phyloP scores from a whole-genome alignment of 352 stramenopile species.

The Globisporangium irregulare region DNA sequence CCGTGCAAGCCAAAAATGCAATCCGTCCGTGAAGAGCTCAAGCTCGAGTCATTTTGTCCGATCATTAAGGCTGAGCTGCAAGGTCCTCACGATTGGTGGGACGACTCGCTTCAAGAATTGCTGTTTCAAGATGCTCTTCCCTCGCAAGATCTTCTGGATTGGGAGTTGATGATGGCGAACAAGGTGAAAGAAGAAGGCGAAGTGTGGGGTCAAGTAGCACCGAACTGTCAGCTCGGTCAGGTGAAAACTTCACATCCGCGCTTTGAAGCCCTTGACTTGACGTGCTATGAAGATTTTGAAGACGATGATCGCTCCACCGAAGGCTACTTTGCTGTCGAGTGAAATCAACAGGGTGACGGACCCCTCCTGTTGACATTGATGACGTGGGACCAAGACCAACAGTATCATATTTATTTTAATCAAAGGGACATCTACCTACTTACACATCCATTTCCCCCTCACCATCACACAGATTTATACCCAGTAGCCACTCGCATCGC shows the following conservation, averaged over 20 bases:
- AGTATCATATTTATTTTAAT: conserved; percentile 14
- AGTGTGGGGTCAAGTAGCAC: conserved; percentile 5
- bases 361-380: neutral
- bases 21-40: conserved; percentile 23
- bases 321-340: conserved; percentile 15
- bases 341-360: neutral
- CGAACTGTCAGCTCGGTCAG: neutral
- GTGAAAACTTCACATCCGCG: neutral
- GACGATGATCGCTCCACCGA: conserved; percentile 11
- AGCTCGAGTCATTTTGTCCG: neutral
- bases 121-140: conserved; percentile 35
- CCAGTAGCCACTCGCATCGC: conserved; percentile 23
- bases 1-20: neutral
- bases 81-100: conserved; percentile 29
- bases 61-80: conserved; percentile 17
- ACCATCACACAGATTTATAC: conserved; percentile 8
- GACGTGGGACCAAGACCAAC: neutral
- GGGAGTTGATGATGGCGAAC: conserved; percentile 31
- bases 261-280: conserved; percentile 21
- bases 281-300: conserved; percentile 27
- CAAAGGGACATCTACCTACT: conserved; percentile 7
- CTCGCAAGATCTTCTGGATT: conserved; percentile 38
- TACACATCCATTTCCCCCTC: neutral
- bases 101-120: conserved; percentile 45
- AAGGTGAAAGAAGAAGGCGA: neutral